Evolutionary conservation across 257 asterid genomes (phyloP), one percentile per base, ranked within the genome.

Genomic region (Salvia splendens): DNA sequence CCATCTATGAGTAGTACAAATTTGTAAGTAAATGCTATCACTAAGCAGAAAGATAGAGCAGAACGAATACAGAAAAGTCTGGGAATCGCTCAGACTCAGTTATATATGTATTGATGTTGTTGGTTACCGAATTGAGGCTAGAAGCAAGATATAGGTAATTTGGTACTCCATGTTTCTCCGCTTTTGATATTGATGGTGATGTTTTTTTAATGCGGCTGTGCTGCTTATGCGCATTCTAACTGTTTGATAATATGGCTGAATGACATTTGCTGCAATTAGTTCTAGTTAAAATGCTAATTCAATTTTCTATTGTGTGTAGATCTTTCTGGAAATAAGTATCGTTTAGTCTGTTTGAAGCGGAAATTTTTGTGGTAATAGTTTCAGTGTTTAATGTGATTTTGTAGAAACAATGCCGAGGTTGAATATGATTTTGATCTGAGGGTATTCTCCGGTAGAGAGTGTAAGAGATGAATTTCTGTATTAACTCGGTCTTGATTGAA

Each of bases 181-280:
- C 17, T 5, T 60, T 17, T 36, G 20, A 16, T 32, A 9, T 5
- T 14, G 10, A 2, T 5, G 15, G 12, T 7, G n/a, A 3, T 16
- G n/a, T n/a, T 7, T 36, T 11, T 0, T 16, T 6, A 45, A 4
- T 60, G 53, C 35, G 16, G 58, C 50, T 32, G n/a, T 46, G 58
- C 50, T 32, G n/a, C 53, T 40, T 8, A 30, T 15, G 42, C 30
- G 80, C 73, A 51, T 8, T 16, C 68, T 24, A 8, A 6, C 48
- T 64, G 73, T 69, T 64, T 33, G 80, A 64, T 30, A 33, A 48
- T 11, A 48, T 38, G 20, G 62, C 48, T 16, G 0, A 32, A 12
- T 2, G 66, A 55, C 11, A 9, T 38, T 42, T 49, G 51, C 20
- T 9, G 5, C 24, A 20, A 9, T 53, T 52, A 17, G 28, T 38